Base-by-base conservation (phyloP, 805 yeast species). In the Kuraishia borneana region DNA sequence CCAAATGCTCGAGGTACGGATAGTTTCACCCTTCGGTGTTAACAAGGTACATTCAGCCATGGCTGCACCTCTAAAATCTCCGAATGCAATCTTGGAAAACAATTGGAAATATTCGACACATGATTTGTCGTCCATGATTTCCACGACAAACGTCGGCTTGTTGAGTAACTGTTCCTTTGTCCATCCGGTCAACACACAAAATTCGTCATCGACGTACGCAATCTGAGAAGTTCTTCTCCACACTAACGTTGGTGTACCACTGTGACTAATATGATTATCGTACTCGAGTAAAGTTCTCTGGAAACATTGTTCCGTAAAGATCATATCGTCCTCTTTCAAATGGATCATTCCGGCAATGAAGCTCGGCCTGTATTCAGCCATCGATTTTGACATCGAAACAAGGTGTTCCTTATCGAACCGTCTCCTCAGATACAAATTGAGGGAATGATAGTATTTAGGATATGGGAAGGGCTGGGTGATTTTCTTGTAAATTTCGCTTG, bases 181-280 rank as follows among this genome's bases (percentile, higher is more conserved):
- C 96, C 96, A 89, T 2, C 97, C 96, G 0, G 96, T 85, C 14
- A 89, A 61, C 13, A 83, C 73, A 44, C 92, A 79, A 52, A 89
- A 89, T 54, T 89, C 97, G 43, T 83, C 83, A n/a, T 94, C 94
- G 3, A 88, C 94, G 39, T 88, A 89, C 0, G 95, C 92, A 9
- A 89, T 82, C 53, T 89, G 95, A 6, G 96, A 95, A 1, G 96
- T 87, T 35, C 97, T 68, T 43, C 98, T 65, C 97, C 97, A 89
- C 3, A 87, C 89, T 17, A 89, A 71, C 0, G 96, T 87, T 2
- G 97, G 97, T 0, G 96, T 89, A 1, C 96, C 96, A 22, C 85
- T 75, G 16, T 82, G 75, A 17, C 76, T 68, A 26, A 92, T 81
- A 51, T 83, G 83, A 53, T 79, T 82, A 39, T 85, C 88, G 53